Conservation (phyloP, 2,329 filamentous ascomycete species). For the Aspergillus unguis region DNA sequence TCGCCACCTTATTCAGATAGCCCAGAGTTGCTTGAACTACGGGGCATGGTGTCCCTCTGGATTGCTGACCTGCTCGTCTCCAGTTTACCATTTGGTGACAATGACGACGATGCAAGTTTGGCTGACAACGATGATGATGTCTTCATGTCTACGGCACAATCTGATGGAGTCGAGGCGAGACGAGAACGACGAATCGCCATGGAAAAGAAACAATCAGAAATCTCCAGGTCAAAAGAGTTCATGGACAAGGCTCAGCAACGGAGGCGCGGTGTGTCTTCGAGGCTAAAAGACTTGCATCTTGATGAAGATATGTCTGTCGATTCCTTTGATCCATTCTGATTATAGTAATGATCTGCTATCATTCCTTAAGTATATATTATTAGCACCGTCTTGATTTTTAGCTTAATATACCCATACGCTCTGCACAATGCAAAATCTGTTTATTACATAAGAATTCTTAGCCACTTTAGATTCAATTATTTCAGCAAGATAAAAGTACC, state of each 20-base stretch:
- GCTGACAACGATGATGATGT: conserved; percentile 16
- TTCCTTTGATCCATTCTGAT: background rate
- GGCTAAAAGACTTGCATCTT: conserved; percentile 30
- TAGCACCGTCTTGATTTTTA: no score
- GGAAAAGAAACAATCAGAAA: conserved; percentile 32
- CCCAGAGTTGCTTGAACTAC: conserved; percentile 63
- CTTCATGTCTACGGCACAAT: conserved; percentile 16
- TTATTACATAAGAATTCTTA: background rate
- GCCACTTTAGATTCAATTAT: background rate
- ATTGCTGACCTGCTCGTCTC: conserved; percentile 61
- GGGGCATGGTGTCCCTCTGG: conserved; percentile 73
- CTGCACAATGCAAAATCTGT: background rate
- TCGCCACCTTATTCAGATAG: conserved; percentile 69
- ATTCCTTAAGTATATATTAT: background rate
- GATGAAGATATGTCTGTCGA: conserved; percentile 18
- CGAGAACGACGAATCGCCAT: conserved; percentile 33
- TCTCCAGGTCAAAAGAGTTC: conserved; percentile 32
- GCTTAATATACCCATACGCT: background rate
- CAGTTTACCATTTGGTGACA: conserved; percentile 26
- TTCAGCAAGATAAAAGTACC: background rate
- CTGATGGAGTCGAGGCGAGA: conserved; percentile 29
- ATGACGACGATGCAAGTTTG: conserved; percentile 10
- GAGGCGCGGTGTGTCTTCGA: conserved; percentile 29
- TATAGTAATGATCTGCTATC: background rate
- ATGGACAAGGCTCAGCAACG: conserved; percentile 34